A percentile compares a stretch with the other conserved stretches of the same genome.
Evolutionary conservation across 108 stramenopile genomes (phyloP).

Genomic region (Skeletonema grethae): DNA sequence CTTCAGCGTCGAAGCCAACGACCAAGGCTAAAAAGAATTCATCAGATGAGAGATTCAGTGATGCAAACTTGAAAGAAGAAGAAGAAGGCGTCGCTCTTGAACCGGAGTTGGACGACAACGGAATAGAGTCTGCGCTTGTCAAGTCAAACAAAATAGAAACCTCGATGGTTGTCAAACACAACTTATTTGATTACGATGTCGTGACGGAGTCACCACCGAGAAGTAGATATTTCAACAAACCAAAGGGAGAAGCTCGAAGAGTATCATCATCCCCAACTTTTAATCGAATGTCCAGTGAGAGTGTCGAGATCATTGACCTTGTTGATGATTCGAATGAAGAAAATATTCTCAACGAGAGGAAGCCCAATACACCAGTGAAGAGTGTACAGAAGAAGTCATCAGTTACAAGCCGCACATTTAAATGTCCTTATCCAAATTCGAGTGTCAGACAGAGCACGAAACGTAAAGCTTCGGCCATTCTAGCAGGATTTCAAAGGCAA

Average conservation of each 20-base stretch:
- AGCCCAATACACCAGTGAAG: conserved; percentile 4
- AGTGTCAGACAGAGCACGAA: conserved; percentile 6
- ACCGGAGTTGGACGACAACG: conserved; percentile 8
- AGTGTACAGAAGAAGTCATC: conserved; percentile 6
- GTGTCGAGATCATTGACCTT: conserved; percentile 30
- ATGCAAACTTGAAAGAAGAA: neutral
- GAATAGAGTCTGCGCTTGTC: neutral
- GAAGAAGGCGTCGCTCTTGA: neutral
- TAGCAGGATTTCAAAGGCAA: conserved; percentile 39
- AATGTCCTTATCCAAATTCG: conserved; percentile 27
- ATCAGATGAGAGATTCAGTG: neutral
- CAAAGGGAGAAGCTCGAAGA: conserved; percentile 19
- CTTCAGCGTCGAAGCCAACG: conserved; percentile 4
- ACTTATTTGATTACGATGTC: conserved; percentile 17
- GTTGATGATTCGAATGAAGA: conserved; percentile 14
- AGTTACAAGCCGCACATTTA: conserved; percentile 25
- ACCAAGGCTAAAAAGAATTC: neutral
- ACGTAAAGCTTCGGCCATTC: conserved; percentile 27
- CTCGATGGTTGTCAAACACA: neutral
- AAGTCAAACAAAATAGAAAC: neutral
- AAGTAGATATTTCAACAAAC: conserved; percentile 2
- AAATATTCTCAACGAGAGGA: conserved; percentile 1
- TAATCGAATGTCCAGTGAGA: conserved; percentile 10
- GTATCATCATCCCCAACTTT: conserved; percentile 38
- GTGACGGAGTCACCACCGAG: conserved; percentile 28